Evolutionary conservation across 2,329 filamentous ascomycete species (phyloP).

Genomic region (Massarina eburnea): DNA sequence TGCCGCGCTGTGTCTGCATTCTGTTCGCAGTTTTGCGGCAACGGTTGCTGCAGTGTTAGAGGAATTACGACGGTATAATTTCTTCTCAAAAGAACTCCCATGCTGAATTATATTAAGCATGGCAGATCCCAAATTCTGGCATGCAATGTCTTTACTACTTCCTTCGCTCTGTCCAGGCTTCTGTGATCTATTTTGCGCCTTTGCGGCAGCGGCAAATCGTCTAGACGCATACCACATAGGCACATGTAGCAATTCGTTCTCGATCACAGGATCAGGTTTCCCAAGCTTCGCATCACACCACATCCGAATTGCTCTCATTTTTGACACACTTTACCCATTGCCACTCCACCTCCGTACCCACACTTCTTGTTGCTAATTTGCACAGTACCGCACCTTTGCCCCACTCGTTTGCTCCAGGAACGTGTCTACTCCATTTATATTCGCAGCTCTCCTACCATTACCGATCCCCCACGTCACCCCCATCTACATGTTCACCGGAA

Average conservation of each 20-base stretch:
- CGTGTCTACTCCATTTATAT: conserved; percentile 8
- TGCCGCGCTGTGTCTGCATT: conserved; percentile 4
- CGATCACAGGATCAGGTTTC: conserved; percentile 2
- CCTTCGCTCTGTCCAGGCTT: not conserved
- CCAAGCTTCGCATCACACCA: conserved; percentile 10
- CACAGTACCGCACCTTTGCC: conserved; percentile 3
- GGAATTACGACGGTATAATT: conserved; percentile 6
- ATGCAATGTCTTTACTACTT: conserved; percentile 3
- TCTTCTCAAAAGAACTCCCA: not conserved
- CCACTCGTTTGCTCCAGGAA: conserved; percentile 10
- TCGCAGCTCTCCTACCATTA: conserved; percentile 9
- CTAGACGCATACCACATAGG: conserved; percentile 7
- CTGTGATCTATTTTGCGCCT: not conserved
- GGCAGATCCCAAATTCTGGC: conserved; percentile 8
- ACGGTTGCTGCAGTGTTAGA: conserved; percentile 7
- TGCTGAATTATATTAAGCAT: conserved; percentile 6
- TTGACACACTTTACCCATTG: not conserved
- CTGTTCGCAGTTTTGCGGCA: conserved; percentile 13
- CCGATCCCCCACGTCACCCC: conserved; percentile 15
- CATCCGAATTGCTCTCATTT: conserved; percentile 10
- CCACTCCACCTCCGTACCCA: not conserved
- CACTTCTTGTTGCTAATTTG: not conserved
- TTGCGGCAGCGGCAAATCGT: not conserved
- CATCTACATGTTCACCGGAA: conserved; percentile 17
- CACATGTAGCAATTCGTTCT: conserved; percentile 6